Evolutionary conservation across 2,329 filamentous ascomycete species (phyloP).

Genomic region (Colletotrichum cereale): DNA sequence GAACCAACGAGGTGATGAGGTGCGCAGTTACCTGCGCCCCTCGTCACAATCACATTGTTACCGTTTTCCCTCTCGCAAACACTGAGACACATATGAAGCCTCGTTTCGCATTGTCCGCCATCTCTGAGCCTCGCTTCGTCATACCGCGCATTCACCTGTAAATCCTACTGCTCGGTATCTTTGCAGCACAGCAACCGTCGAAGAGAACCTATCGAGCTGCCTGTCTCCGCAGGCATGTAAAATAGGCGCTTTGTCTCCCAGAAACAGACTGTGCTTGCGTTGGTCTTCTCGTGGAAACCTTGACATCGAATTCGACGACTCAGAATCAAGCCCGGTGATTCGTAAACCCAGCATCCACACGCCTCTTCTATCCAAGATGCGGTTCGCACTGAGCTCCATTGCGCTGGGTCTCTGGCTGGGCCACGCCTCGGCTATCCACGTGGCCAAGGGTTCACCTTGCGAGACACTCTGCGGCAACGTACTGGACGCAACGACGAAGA

Average conservation of each 20-base stretch:
- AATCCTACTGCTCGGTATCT: background rate
- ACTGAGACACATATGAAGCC: slow-evolving; percentile 37
- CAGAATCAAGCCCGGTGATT: background rate
- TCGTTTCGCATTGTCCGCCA: slow-evolving; percentile 19
- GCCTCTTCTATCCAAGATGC: slow-evolving; percentile 25
- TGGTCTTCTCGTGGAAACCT: background rate
- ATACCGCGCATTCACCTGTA: slow-evolving; percentile 4
- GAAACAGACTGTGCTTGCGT: background rate
- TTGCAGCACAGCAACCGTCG: background rate
- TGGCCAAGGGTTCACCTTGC: slow-evolving; percentile 63
- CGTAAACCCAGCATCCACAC: background rate
- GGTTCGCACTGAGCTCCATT: slow-evolving; percentile 34
- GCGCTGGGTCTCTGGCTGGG: slow-evolving; percentile 43
- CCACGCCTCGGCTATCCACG: slow-evolving; percentile 53
- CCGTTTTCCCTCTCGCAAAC: slow-evolving; percentile 20
- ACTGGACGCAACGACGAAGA: slow-evolving; percentile 56
- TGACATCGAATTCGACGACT: background rate
- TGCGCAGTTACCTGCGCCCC: slow-evolving; percentile 17
- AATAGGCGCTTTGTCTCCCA: background rate
- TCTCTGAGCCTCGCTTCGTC: slow-evolving; percentile 7
- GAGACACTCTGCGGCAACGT: slow-evolving; percentile 66
- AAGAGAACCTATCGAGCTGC: background rate
- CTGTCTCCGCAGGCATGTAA: slow-evolving; percentile 28
- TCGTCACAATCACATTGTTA: slow-evolving; percentile 30
- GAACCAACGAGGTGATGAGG: background rate